phyloP scores from a whole-genome alignment of 257 asterid genomes.

The Capsicum pubescens region DNA sequence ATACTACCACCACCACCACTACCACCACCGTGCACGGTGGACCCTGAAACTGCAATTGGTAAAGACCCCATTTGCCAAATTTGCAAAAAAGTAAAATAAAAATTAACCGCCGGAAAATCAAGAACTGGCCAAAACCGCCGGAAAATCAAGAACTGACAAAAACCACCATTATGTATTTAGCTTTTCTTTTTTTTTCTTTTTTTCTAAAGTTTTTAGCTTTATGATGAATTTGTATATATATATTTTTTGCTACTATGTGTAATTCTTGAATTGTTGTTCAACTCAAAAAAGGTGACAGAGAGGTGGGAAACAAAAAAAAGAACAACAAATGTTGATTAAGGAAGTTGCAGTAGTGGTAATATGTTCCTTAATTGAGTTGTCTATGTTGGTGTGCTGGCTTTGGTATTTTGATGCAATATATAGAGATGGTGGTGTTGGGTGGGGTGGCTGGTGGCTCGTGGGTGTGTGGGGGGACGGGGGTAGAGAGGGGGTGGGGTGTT shows the following conservation, averaged over 20 bases:
- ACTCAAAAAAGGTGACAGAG: slow-evolving; percentile 17
- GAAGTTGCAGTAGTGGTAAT: not conserved
- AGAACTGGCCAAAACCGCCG: not conserved
- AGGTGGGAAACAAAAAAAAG: not conserved
- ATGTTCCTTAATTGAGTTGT: slow-evolving; percentile 28
- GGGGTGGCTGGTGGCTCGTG: no score
- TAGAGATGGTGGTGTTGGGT: not conserved
- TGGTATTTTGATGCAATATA: not conserved
- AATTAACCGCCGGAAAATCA: not conserved
- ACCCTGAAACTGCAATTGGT: slow-evolving; percentile 35
- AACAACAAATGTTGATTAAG: slow-evolving; percentile 3
- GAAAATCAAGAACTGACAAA: not conserved
- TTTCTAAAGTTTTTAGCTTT: not conserved
- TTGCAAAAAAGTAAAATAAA: no score
- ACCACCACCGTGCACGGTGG: slow-evolving; percentile 28
- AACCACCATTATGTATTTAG: not conserved
- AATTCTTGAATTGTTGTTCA: not conserved
- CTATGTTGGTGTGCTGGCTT: slow-evolving; percentile 28
- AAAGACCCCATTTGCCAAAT: slow-evolving; percentile 41
- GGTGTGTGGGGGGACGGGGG: no score
- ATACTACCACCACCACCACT: slow-evolving; percentile 22
- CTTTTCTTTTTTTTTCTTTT: not conserved
- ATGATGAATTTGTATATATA: slow-evolving; percentile 1
- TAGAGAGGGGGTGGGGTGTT: not conserved
- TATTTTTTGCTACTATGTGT: not conserved